Evolutionary conservation across 1,284 basidiomycete species (phyloP).

Genomic region (Polyporus tsugae): DNA sequence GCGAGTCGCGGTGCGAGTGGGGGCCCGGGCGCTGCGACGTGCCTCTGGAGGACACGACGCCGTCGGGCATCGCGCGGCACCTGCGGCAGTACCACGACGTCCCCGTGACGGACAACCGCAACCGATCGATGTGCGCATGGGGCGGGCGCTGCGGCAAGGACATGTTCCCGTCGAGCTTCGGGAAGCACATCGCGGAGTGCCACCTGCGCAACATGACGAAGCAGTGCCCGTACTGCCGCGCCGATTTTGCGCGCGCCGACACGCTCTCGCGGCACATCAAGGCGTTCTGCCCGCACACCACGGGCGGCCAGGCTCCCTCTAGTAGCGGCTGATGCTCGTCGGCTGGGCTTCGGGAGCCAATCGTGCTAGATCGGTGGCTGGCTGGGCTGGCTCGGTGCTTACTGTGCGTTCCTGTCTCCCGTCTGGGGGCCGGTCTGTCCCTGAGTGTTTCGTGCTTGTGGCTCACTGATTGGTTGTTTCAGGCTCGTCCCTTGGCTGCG

Average conservation of each 20-base stretch:
- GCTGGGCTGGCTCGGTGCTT: constrained; percentile 15
- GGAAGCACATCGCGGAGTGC: constrained; percentile 37
- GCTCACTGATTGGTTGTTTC: constrained; percentile 12
- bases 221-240: constrained; percentile 34
- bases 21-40: constrained; percentile 20
- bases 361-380: constrained; percentile 2
- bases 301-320: constrained; percentile 5
- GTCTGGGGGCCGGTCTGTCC: background rate
- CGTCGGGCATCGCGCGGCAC: constrained; percentile 35
- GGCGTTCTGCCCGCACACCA: constrained; percentile 30
- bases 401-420: constrained; percentile 17
- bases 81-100: constrained; percentile 33
- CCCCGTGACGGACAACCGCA: constrained; percentile 30
- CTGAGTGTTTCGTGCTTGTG: constrained; percentile 4
- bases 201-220: constrained; percentile 36
- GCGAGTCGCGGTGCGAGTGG: constrained; percentile 28
- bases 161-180: constrained; percentile 36
- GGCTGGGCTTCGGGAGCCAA: background rate
- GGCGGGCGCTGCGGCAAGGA: constrained; percentile 32
- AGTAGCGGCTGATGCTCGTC: constrained; percentile 11
- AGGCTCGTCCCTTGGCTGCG: constrained; percentile 10
- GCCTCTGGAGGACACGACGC: constrained; percentile 29
- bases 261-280: constrained; percentile 37
- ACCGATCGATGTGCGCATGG: constrained; percentile 31
- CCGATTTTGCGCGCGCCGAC: constrained; percentile 34